phyloP scores from a whole-genome alignment of 1,139 yeast species.

The Hyphopichia pseudoburtonii region DNA sequence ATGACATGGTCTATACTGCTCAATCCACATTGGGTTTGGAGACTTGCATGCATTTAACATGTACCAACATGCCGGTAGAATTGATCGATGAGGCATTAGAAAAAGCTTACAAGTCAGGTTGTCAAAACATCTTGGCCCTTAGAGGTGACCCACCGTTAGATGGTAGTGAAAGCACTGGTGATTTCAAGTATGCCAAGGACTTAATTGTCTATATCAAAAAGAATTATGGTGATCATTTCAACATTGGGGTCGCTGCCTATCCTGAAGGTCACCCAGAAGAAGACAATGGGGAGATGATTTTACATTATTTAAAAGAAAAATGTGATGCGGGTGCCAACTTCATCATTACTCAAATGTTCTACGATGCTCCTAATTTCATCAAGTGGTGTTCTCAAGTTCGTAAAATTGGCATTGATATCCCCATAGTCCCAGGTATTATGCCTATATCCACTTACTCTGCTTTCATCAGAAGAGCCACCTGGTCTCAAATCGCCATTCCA shows the following conservation, averaged over 20 bases:
- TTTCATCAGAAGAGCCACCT: slow-evolving; percentile 86
- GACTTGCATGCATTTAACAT: slow-evolving; percentile 97
- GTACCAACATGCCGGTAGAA: slow-evolving; percentile 88
- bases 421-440: slow-evolving; percentile 97
- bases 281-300: slow-evolving; percentile 52
- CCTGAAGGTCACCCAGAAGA: slow-evolving; percentile 87
- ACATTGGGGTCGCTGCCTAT: slow-evolving; percentile 75
- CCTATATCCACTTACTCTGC: slow-evolving; percentile 94
- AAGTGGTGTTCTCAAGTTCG: slow-evolving; percentile 77
- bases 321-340: slow-evolving; percentile 93
- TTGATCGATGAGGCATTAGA: slow-evolving; percentile 83
- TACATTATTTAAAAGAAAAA: slow-evolving; percentile 76
- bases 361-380: slow-evolving; percentile 84
- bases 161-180: slow-evolving; percentile 66
- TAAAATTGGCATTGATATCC: slow-evolving; percentile 73
- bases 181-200: slow-evolving; percentile 72
- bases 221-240: slow-evolving; percentile 62
- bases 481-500: slow-evolving; percentile 88
- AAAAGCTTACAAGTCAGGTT: slow-evolving; percentile 86
- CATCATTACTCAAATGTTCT: slow-evolving; percentile 88
- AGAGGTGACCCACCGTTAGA: slow-evolving; percentile 87
- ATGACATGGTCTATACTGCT: slow-evolving; percentile 89
- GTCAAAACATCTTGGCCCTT: slow-evolving; percentile 86
- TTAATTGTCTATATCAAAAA: slow-evolving; percentile 54
- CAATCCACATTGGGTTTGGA: slow-evolving; percentile 92